A percentile compares a stretch with the other conserved stretches of the same genome.
Conservation (phyloP, 176 grass and related monocot genomes). For the Aegilops bicornis region DNA sequence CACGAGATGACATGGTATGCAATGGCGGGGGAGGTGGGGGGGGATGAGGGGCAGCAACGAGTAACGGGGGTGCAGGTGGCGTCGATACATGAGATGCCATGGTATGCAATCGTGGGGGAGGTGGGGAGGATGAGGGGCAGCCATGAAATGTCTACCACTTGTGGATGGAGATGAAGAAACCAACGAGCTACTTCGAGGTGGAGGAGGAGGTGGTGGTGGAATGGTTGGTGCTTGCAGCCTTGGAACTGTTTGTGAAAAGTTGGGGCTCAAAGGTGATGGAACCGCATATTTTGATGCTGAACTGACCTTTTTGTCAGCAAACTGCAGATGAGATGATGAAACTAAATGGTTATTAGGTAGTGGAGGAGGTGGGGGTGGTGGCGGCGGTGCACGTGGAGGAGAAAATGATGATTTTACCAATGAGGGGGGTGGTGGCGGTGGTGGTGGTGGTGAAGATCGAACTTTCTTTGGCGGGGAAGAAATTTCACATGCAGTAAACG, state of each 20-base stretch:
- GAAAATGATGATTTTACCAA: constrained; percentile 13
- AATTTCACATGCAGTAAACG: constrained; percentile 17
- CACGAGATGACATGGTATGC: constrained; percentile 17
- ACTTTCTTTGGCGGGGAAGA: constrained; percentile 11
- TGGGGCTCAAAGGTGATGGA: constrained; percentile 6
- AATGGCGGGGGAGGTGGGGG: constrained; percentile 43
- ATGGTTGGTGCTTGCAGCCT: not conserved
- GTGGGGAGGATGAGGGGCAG: constrained; percentile 38
- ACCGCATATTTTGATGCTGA: not conserved
- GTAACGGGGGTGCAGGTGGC: constrained; percentile 37
- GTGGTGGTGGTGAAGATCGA: constrained; percentile 20
- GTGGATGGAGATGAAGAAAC: constrained; percentile 28
- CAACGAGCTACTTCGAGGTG: constrained; percentile 19
- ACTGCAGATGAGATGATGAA: constrained; percentile 19
- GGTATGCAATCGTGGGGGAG: constrained; percentile 31
- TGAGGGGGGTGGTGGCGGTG: constrained; percentile 10
- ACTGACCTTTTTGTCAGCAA: constrained; percentile 10
- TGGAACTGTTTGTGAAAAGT: constrained; percentile 15
- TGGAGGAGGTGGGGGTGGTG: constrained; percentile 32
- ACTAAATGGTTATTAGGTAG: constrained; percentile 6
- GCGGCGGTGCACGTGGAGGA: constrained; percentile 19
- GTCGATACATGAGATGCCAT: constrained; percentile 19
- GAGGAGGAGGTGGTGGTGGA: constrained; percentile 42
- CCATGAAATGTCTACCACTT: constrained; percentile 24
- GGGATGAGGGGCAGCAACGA: not conserved